A percentile compares a stretch with the other conserved stretches of the same genome.
Evolutionary conservation across 2,329 filamentous ascomycete genomes (phyloP).

Genomic region (Cladobotryum mycophilum): DNA sequence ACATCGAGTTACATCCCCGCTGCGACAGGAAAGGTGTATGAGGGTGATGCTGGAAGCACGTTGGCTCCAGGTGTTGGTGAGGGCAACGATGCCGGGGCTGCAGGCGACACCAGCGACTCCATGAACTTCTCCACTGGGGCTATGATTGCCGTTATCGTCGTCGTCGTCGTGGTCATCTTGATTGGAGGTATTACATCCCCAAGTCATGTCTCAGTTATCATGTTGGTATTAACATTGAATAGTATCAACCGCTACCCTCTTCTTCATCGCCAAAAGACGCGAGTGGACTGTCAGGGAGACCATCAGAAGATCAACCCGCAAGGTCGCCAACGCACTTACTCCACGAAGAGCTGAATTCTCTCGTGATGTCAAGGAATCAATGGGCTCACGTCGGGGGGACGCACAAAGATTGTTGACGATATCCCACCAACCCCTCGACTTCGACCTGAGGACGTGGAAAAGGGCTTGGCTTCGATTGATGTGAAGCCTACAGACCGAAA

Average conservation of each 20-base stretch:
- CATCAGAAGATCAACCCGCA: slow-evolving; percentile 60
- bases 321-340: slow-evolving; percentile 56
- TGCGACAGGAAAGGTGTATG: slow-evolving; percentile 25
- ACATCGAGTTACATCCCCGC: slow-evolving; percentile 36
- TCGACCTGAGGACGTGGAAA: slow-evolving; percentile 52
- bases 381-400: slow-evolving; percentile 24
- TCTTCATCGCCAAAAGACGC: slow-evolving; percentile 75
- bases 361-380: slow-evolving; percentile 45
- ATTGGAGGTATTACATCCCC: slow-evolving; percentile 52
- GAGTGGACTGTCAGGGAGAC: slow-evolving; percentile 75
- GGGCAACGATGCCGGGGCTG: slow-evolving; percentile 57
- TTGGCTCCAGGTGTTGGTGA: slow-evolving; percentile 31
- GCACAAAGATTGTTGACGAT: slow-evolving; percentile 44
- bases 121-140: slow-evolving; percentile 62
- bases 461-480: slow-evolving; percentile 40
- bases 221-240: slow-evolving; percentile 13
- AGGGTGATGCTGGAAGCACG: slow-evolving; percentile 27
- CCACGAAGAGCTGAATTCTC: slow-evolving; percentile 57
- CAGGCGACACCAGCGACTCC: slow-evolving; percentile 51
- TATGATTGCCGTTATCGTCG: slow-evolving; percentile 66
- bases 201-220: too few relatives aligned
- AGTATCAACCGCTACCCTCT: slow-evolving; percentile 63
- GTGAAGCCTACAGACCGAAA: slow-evolving; percentile 28
- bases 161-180: slow-evolving; percentile 61
- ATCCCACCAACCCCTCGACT: slow-evolving; percentile 54